Percentiles rank a stretch among this genome's conserved stretches.
Evolutionary conservation across 441 rosid species (phyloP).

Genomic region (Adansonia rubrostipa): DNA sequence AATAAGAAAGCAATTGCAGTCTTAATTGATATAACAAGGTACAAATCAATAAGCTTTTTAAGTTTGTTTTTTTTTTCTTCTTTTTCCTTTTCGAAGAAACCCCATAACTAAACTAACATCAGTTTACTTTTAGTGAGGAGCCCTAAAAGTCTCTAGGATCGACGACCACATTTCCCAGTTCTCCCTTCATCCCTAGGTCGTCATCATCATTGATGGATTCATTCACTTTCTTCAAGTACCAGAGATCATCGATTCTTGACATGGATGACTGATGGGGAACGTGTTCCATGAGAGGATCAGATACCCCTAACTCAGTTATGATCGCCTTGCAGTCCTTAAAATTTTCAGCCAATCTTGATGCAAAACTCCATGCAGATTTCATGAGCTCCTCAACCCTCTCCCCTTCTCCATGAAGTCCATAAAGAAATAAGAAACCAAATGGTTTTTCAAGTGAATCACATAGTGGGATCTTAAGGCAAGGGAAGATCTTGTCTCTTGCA

Average conservation of each 20-base stretch:
- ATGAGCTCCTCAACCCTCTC: constrained; percentile 50
- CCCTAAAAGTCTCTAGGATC: constrained; percentile 66
- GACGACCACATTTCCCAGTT: constrained; percentile 54
- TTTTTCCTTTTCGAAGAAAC: background rate
- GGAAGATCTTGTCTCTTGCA: constrained; percentile 46
- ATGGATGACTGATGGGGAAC: constrained; percentile 40
- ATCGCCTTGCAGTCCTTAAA: constrained; percentile 48
- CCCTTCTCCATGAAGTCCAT: constrained; percentile 59
- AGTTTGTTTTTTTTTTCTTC: background rate
- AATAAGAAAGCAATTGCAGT: background rate
- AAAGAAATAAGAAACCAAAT: constrained; percentile 54
- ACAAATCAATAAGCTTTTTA: background rate
- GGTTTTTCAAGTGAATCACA: constrained; percentile 38
- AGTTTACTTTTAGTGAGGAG: background rate
- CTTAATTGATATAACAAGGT: background rate
- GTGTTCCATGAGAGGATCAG: constrained; percentile 51
- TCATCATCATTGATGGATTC: constrained; percentile 17
- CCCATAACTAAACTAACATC: background rate
- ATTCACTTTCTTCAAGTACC: constrained; percentile 57
- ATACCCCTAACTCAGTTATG: constrained; percentile 44
- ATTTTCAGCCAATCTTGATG: constrained; percentile 46
- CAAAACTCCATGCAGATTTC: constrained; percentile 49
- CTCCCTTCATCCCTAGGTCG: constrained; percentile 27
- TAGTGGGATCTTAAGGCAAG: constrained; percentile 46
- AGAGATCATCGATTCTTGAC: constrained; percentile 51